These are phyloP conservation scores for Lecanoromycetidae sp. DNA, from an alignment of 2,329 filamentous ascomycete species.

Conservation along the genomic window DNA sequence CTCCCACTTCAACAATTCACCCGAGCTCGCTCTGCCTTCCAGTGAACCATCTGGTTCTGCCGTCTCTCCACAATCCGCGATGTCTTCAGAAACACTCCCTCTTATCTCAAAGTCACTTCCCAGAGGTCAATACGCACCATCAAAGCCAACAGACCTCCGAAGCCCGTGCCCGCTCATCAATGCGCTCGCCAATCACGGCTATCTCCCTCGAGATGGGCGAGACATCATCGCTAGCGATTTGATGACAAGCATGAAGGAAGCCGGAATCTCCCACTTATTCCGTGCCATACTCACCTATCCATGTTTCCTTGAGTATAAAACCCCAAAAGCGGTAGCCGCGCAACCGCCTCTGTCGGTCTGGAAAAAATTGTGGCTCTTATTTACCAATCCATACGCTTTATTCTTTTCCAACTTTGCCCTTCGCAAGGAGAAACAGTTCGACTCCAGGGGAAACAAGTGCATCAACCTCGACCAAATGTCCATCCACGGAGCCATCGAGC, in stretches of 20 bases:
- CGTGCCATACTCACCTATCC: not conserved
- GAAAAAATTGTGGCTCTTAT: conserved; percentile 2
- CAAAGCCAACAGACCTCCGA: conserved; percentile 6
- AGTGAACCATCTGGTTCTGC: too few relatives aligned
- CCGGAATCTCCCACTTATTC: conserved; percentile 8
- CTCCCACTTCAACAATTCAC: too few relatives aligned
- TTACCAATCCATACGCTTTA: conserved; percentile 5
- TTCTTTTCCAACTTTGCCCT: conserved; percentile 1
- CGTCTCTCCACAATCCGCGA: too few relatives aligned
- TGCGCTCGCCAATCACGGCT: not conserved
- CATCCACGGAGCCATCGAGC: conserved; percentile 27
- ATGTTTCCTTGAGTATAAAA: not conserved
- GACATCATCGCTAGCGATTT: conserved; percentile 1
- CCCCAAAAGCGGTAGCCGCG: not conserved
- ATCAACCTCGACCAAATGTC: conserved; percentile 25
- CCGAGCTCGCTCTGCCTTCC: too few relatives aligned
- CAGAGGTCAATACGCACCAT: conserved; percentile 6
- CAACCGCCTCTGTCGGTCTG: not conserved
- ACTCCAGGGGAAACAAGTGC: conserved; percentile 11
- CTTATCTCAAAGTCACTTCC: too few relatives aligned
- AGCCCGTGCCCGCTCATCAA: conserved; percentile 11
- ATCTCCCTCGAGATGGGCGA: not conserved
- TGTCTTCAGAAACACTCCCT: too few relatives aligned
- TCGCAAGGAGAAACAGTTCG: conserved; percentile 16
- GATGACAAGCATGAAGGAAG: not conserved